Base-by-base conservation (phyloP, 2,329 filamentous ascomycete species). In the Beauveria medogensis region DNA sequence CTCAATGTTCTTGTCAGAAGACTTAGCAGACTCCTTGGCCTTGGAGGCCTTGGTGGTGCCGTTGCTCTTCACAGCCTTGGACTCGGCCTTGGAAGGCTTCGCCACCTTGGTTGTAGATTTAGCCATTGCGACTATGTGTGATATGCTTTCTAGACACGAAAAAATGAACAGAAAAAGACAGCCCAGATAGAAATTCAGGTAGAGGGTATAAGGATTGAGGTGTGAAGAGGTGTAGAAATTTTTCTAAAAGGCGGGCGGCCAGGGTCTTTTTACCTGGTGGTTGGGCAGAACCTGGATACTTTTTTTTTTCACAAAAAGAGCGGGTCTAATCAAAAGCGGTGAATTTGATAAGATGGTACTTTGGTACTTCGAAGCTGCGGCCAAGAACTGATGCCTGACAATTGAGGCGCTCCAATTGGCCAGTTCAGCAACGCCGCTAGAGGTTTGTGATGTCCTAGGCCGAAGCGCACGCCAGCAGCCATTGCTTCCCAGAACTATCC, bases 21-120 rank as follows among this genome's bases (percentile, higher is more conserved):
- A 77, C 81, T 89, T 89, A 68, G 85, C 85, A 24, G 83, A 71
- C 65, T 85, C 80, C 80, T 89, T 89, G 68, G 84, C 81, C 79
- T 88, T 88, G 64, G 83, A 78, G 58, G 85, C 72, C 80, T 91
- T 92, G 77, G 82, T 83, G 69, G 90, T 80, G 66, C 83, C 82
- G 67, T 80, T 85, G 68, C 80, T 81, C 80, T 90, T 90, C 75
- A 86, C 84, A 67, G 76, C 71, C 69, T 77, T 74, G 67, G 77
- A 72, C 70, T 81, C 79, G 66, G 80, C 71, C 77, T 83, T 84
- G 66, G 75, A 78, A 72, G 80, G 72, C 73, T 77, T 82, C 73
- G 78, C 71, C 61, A 74, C 71, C 73, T 76, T 77, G 71, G 86
- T 81, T 78, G 88, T 89, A 60, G 80, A 76, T 77, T 88, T 88